These are phyloP conservation scores for Rhodotorula toruloides DNA, from an alignment of 768 basidiomycete genomes.

Conservation along the genomic window DNA sequence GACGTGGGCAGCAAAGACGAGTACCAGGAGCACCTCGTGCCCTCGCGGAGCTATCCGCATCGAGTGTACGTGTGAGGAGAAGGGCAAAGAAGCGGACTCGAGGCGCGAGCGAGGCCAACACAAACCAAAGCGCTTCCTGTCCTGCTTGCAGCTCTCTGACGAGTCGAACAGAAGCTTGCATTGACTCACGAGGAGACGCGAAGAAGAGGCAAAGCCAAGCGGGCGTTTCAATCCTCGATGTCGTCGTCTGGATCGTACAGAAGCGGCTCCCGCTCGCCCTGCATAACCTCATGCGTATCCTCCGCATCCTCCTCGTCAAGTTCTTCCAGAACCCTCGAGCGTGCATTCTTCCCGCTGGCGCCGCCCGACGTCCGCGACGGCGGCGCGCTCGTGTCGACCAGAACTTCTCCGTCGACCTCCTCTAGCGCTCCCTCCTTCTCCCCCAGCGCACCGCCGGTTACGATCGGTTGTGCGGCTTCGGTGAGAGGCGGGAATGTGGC, in stretches of 20 bases:
- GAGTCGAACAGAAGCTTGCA: too few species aligned
- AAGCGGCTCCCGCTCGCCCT: not conserved
- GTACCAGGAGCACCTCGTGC: constrained; percentile 19
- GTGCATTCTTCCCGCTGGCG: not conserved
- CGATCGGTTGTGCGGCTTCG: not conserved
- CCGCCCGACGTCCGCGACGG: not conserved
- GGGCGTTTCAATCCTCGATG: constrained; percentile 24
- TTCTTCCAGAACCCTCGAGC: constrained; percentile 3
- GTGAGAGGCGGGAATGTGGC: constrained; percentile 31
- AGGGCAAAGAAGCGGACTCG: not conserved
- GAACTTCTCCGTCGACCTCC: constrained; percentile 3
- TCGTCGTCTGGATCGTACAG: constrained; percentile 32
- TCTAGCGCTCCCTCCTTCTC: constrained; percentile 26
- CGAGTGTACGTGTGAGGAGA: not conserved
- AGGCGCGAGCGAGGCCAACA: not conserved
- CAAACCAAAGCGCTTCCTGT: not conserved
- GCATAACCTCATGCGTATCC: too few species aligned
- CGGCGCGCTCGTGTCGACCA: not conserved
- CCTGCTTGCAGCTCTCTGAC: not conserved
- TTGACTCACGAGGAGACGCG: not conserved
- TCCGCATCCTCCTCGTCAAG: constrained; percentile 8
- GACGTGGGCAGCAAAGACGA: constrained; percentile 51
- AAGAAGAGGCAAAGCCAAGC: too few species aligned
- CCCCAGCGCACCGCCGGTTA: constrained; percentile 20
- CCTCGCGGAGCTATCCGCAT: not conserved